phyloP scores from a whole-genome alignment of 179 eudicot genomes.

The Beta corolliflora region DNA sequence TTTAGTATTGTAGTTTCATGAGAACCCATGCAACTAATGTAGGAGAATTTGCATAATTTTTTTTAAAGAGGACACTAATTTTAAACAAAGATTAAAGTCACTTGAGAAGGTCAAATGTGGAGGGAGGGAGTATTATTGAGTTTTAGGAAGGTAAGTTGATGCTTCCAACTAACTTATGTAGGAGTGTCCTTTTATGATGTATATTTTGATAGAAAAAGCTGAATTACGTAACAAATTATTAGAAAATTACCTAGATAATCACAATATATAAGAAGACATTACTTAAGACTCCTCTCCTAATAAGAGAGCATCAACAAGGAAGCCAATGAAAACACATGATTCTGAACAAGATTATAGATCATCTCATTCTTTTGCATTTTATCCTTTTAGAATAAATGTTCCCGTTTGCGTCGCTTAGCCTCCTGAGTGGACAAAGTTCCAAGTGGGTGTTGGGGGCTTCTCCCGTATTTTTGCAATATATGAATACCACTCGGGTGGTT shows the following conservation, averaged over 20 bases:
- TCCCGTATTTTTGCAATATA: background rate
- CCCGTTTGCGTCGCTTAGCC: background rate
- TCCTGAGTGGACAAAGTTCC: background rate
- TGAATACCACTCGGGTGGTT: conserved; percentile 17
- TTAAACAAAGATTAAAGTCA: background rate
- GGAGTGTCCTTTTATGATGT: background rate
- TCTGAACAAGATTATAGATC: background rate
- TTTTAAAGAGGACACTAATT: background rate
- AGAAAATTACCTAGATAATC: background rate
- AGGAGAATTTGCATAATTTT: background rate
- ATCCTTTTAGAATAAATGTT: background rate
- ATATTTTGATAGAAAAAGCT: background rate
- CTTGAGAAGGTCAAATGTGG: background rate
- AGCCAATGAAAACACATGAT: conserved; percentile 1
- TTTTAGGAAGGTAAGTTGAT: background rate
- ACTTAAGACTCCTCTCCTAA: background rate
- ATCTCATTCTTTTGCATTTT: background rate
- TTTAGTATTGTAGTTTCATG: background rate
- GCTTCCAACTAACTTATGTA: background rate
- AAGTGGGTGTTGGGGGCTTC: background rate
- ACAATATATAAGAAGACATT: background rate
- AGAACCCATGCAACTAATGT: background rate
- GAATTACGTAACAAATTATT: background rate
- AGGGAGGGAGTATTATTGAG: background rate
- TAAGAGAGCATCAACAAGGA: background rate